Evolutionary conservation across 2,329 filamentous ascomycete species (phyloP), one percentile per base, ranked within the genome.

Genomic region (Raffaelea arxii): DNA sequence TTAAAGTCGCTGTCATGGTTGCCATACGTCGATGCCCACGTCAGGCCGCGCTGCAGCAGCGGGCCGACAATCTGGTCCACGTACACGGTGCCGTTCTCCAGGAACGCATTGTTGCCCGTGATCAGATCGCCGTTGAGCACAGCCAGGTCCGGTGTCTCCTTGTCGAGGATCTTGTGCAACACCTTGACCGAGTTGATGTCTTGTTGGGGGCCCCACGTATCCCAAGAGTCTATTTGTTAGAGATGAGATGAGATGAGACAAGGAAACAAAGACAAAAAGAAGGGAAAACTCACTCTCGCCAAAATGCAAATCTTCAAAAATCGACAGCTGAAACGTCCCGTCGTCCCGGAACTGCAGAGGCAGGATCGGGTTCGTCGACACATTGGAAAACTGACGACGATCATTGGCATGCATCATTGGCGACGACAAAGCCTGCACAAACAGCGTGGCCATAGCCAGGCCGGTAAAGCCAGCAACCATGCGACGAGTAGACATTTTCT

Each of bases 251-350:
- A n/a, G n/a, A n/a, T n/a, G n/a, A n/a, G n/a, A n/a, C n/a, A n/a
- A n/a, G n/a, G n/a, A n/a, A n/a, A n/a, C 16, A n/a, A 36, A 10
- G 14, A 32, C 21, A 11, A 18, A 16, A 4, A 37, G 10, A 21
- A 18, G 23, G 4, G 18, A 14, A n/a, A 12, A 14, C 6, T 21
- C 9, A 77, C 77, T 74, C 61, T 88, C 83, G 10, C 82, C 84
- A 57, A 83, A 84, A 58, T 88, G 83, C 7, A 87, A 62, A 54
- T 88, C 84, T 24, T 77, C 74, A 50, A 88, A 84, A 12, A 87
- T 70, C 2, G 77, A 65, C 25, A 77, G 64, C 44, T 74, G 69
- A 53, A 77, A 76, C 0, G 64, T 69, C 6, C 70, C 71, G 39
- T 72, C 65, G 1, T 53, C 19, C 9, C 57, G 59, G 52, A 76